Evolutionary conservation across 1,284 basidiomycete species (phyloP), one percentile per base, ranked within the genome.

Genomic region (Austropuccinia psidii): DNA sequence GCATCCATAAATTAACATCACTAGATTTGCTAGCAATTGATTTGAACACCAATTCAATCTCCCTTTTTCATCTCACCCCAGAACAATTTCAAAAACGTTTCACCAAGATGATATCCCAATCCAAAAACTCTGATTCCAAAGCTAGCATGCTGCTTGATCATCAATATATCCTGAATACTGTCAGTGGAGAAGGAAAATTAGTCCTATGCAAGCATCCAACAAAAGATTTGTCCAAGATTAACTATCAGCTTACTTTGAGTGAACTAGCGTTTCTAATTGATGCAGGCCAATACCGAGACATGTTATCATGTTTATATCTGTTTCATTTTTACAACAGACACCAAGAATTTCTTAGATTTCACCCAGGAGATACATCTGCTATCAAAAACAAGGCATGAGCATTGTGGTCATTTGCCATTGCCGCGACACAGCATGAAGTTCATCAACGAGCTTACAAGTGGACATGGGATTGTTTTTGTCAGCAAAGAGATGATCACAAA

Each of bases 281-380:
- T 80, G 88, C 93, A 77, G 87, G 94, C 77, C 97, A 99, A 82
- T 99, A 98, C 80, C 87, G 93, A 57, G 93, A 98, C 81, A 88
- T 87, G 15, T 91, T 99, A 76, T 95, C 91, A 24, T 86, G 98
- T 66, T 84, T 94, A 75, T 95, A 99, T 80, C 92, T 98, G 85
- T 98, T 97, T 82, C 95, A 98, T 80, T 90, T 98, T 76, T 98
- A 95, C 82, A 86, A 89, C 58, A 88, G 96, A 68, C 91, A 91
- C 77, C 89, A 90, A 75, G 90, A 93, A 84, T 96, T 96, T 82
- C 88, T 87, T 76, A 88, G 87, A 80, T 80, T 77, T 74, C 76
- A 77, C 15, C 90, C 91, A 0, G 80, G 83, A 49, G 84, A 86
- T 19, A 83, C 85, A 35, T 87, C 89, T 67, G 85, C 91, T 75